Evolutionary conservation across 2,329 filamentous ascomycete genomes (phyloP).

Genomic region (Amphichorda felina): DNA sequence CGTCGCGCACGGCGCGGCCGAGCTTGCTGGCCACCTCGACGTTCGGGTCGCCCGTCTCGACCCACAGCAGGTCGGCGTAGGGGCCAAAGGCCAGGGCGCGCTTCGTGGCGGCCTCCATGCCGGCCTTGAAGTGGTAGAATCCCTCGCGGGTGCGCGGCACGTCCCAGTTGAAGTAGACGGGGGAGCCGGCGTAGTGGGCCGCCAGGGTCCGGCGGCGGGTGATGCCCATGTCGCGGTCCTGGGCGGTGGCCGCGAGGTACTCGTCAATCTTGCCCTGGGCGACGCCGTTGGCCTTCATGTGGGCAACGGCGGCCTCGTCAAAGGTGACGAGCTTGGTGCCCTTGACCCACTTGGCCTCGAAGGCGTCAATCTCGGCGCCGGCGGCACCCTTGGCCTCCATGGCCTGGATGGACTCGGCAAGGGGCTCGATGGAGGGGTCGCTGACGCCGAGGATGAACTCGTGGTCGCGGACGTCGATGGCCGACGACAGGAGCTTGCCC

Average conservation of each 20-base stretch:
- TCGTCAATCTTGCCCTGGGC: constrained; percentile 50
- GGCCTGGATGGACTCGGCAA: constrained; percentile 78
- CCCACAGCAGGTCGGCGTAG: constrained; percentile 91
- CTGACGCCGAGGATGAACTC: constrained; percentile 89
- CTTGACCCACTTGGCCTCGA: constrained; percentile 83
- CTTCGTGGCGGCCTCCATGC: constrained; percentile 80
- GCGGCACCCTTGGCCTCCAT: constrained; percentile 77
- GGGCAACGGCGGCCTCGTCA: constrained; percentile 75
- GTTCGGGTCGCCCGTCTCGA: constrained; percentile 85
- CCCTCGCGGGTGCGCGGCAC: constrained; percentile 87
- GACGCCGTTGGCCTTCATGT: constrained; percentile 57
- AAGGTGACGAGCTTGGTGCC: constrained; percentile 76
- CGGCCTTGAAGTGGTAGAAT: constrained; percentile 81
- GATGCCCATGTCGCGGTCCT: constrained; percentile 65
- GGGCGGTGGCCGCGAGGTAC: constrained; percentile 51
- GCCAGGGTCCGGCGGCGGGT: constrained; percentile 66
- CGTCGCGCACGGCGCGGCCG: constrained; percentile 59
- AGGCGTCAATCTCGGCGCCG: constrained; percentile 71
- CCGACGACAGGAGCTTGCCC: constrained; percentile 78
- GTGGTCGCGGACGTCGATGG: constrained; percentile 88
- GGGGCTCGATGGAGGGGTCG: constrained; percentile 59
- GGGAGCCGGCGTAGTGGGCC: constrained; percentile 49
- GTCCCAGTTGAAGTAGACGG: constrained; percentile 81
- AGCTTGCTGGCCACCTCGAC: constrained; percentile 68
- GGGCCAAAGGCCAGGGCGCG: constrained; percentile 84